phyloP scores from a whole-genome alignment of 140 eudicot species.

The Senecio squalidus region DNA sequence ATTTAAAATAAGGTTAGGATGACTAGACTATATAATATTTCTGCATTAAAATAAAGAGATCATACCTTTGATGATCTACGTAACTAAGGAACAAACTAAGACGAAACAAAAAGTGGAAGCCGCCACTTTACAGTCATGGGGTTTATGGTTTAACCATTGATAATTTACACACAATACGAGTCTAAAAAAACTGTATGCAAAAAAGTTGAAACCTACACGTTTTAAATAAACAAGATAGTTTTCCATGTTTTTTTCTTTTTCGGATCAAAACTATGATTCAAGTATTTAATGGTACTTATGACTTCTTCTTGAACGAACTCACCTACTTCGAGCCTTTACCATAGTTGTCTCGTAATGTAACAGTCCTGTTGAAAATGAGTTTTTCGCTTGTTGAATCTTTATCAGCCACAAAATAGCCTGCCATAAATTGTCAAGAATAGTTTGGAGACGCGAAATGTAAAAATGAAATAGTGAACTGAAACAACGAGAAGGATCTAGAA shows the following conservation, averaged over 20 bases:
- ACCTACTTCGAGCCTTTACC: conserved; percentile 63
- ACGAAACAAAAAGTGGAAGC: too few relatives aligned
- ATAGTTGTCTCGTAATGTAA: conserved; percentile 78
- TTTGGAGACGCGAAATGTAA: not conserved
- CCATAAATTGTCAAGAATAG: conserved; percentile 3
- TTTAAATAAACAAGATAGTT: not conserved
- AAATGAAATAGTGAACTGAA: not conserved
- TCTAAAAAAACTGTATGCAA: too few relatives aligned
- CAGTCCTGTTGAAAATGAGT: conserved; percentile 84
- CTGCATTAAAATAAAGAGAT: too few relatives aligned
- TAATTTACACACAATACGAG: too few relatives aligned
- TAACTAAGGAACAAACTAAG: too few relatives aligned
- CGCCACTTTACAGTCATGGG: too few relatives aligned
- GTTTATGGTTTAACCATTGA: too few relatives aligned
- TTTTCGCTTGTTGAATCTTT: conserved; percentile 80
- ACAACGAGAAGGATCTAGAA: conserved; percentile 12
- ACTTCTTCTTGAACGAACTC: conserved; percentile 3
- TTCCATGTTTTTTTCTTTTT: not conserved
- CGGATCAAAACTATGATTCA: not conserved
- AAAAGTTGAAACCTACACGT: conserved; percentile 1
- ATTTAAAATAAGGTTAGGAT: too few relatives aligned
- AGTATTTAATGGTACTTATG: not conserved
- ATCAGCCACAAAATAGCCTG: conserved; percentile 88
- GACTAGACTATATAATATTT: too few relatives aligned
- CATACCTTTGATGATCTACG: too few relatives aligned